Base-by-base conservation (phyloP, 805 yeast genomes). In the Pichia cabralensis region DNA sequence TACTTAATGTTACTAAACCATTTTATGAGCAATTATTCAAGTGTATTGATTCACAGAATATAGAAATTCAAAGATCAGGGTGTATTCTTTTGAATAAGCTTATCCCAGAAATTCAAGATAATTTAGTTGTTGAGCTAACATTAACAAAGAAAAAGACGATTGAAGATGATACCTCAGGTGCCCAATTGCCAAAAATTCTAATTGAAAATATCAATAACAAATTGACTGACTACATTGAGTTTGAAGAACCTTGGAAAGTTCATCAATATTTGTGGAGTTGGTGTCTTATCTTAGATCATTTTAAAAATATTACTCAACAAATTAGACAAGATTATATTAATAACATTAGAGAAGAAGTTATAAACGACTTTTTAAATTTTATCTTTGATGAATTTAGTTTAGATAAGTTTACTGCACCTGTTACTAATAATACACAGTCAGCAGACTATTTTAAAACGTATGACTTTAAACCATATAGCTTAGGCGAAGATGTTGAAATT, bases 211-310 rank as follows among this genome's bases (percentile, higher is more conserved):
- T 70, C 6, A 34, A 6, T 44, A 52, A 2, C 47, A 57, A 20
- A 51, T 59, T 4, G 13, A 30, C 20, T 48, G 68, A 63, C 17
- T 63, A 62, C 36, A 41, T 65, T 19, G 71, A 58, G 18, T 44
- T 47, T 35, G 67, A 65, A 27, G 60, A 61, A 18, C 60, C 56
- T 16, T 39, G 45, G 20, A 51, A 49, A 4, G 50, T 64, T 29
- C 48, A 65, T 20, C 60, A 53, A 15, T 80, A 70, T 48, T 44
- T 80, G 22, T 78, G 82, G 77, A 60, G 74, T 36, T 86, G 94
- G 94, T 60, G 58, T 41, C 59, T 83, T 35, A 53, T 81, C 0
- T 64, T 81, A 42, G 60, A 58, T 20, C 75, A 75, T 52, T 80
- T 85, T 50, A 65, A 68, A 33, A 73, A 75, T 38, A 68, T 80